A percentile compares a stretch with the other conserved stretches of the same genome.
Conservation (phyloP, 306 rosid species). For the Ochetophila trinervis region DNA sequence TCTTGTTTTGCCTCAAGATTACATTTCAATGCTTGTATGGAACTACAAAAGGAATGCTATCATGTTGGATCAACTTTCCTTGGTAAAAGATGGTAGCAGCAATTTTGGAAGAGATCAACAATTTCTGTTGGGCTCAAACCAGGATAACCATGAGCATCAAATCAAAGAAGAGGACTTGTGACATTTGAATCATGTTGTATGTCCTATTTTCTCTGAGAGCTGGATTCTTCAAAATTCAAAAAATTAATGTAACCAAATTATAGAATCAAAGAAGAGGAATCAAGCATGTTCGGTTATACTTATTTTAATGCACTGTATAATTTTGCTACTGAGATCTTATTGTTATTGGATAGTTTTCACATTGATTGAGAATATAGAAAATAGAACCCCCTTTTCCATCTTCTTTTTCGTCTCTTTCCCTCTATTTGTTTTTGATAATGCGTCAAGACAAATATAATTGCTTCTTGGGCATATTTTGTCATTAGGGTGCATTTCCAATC, state of each 20-base stretch:
- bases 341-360: too few relatives aligned
- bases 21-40: conserved; percentile 96
- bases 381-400: too few relatives aligned
- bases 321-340: too few relatives aligned
- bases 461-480: too few relatives aligned
- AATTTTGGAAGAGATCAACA: conserved; percentile 30
- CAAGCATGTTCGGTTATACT: too few relatives aligned
- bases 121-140: conserved; percentile 39
- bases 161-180: conserved; percentile 37
- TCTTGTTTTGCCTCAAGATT: conserved; percentile 88
- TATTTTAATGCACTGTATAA: too few relatives aligned
- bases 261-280: too few relatives aligned
- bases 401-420: too few relatives aligned
- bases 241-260: not conserved
- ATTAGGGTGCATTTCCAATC: too few relatives aligned
- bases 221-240: not conserved
- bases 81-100: conserved; percentile 26
- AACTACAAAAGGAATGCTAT: conserved; percentile 75
- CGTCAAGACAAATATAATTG: too few relatives aligned
- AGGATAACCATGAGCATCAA: conserved; percentile 30
- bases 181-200: not conserved
- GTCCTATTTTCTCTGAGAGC: not conserved
- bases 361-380: too few relatives aligned
- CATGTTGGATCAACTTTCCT: conserved; percentile 51
- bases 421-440: too few relatives aligned